Conservation (phyloP, 495 filamentous ascomycete species). For the Penicillium malachiteum region DNA sequence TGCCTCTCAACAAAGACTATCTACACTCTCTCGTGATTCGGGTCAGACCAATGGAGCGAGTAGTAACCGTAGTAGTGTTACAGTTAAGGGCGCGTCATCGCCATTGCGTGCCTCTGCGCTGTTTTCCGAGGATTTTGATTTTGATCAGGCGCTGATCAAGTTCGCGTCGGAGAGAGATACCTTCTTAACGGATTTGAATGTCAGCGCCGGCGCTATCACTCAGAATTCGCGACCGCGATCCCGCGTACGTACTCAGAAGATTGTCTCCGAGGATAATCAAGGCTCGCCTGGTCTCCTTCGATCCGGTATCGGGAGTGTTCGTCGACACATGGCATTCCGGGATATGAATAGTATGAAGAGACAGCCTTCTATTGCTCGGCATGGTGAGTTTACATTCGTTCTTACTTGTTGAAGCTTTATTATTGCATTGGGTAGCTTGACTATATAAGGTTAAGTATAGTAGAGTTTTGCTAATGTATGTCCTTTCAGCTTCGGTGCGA, state of each 20-base stretch:
- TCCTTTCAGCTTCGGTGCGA: constrained; percentile 71
- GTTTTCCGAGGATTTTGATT: constrained; percentile 70
- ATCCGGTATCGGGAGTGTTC: constrained; percentile 70
- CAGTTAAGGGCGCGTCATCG: constrained; percentile 62
- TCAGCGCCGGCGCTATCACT: constrained; percentile 80
- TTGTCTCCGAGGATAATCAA: constrained; percentile 70
- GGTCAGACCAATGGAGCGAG: constrained; percentile 57
- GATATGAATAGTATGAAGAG: constrained; percentile 95
- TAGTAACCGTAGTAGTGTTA: constrained; percentile 88
- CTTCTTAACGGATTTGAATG: constrained; percentile 88
- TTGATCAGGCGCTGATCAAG: constrained; percentile 86
- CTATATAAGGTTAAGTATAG: no score
- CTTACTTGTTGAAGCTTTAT: background rate
- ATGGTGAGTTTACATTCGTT: constrained; percentile 57
- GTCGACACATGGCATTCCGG: constrained; percentile 80
- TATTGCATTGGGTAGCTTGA: background rate
- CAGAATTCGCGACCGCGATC: constrained; percentile 68
- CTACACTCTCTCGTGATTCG: constrained; percentile 61
- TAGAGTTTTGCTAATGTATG: background rate
- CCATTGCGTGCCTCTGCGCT: constrained; percentile 36
- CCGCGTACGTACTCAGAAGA: constrained; percentile 74
- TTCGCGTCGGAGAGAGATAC: constrained; percentile 92
- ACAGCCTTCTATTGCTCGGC: constrained; percentile 73
- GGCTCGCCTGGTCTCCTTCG: constrained; percentile 45
- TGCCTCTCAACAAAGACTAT: constrained; percentile 66